Conservation (phyloP, 352 stramenopile genomes). For the Pythium coloratum region DNA sequence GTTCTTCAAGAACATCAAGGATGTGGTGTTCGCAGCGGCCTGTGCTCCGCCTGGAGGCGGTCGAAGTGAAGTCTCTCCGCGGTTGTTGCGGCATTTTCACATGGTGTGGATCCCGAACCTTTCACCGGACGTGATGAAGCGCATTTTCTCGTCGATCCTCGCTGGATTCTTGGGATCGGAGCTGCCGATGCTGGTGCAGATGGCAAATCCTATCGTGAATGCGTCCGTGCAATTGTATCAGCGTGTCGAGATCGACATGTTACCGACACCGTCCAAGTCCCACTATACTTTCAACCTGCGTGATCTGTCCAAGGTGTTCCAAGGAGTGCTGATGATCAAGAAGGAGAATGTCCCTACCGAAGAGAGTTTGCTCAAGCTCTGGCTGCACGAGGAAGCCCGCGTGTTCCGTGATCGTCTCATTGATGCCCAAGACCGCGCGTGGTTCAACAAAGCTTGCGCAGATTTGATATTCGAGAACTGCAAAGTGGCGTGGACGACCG, state of each 20-base stretch:
- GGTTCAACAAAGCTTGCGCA: constrained; percentile 84
- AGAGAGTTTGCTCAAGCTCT: constrained; percentile 83
- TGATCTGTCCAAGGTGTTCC: constrained; percentile 93
- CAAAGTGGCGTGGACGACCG: constrained; percentile 54
- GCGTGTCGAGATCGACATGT: constrained; percentile 85
- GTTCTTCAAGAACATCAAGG: constrained; percentile 92
- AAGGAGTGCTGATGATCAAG: constrained; percentile 92
- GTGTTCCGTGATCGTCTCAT: constrained; percentile 93
- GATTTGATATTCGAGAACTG: constrained; percentile 74
- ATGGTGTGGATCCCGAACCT: constrained; percentile 92
- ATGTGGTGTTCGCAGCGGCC: constrained; percentile 82
- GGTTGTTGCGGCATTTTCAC: constrained; percentile 89
- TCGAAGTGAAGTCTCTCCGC: constrained; percentile 83
- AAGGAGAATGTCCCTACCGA: constrained; percentile 70
- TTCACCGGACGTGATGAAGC: constrained; percentile 75
- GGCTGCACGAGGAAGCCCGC: constrained; percentile 90
- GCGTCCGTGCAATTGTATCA: constrained; percentile 90
- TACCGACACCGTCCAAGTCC: constrained; percentile 90
- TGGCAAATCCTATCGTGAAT: constrained; percentile 80
- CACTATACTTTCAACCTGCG: constrained; percentile 95
- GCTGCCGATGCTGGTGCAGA: constrained; percentile 67
- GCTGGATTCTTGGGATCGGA: constrained; percentile 78
- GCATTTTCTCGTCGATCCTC: constrained; percentile 91
- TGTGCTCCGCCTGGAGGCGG: constrained; percentile 88
- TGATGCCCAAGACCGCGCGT: constrained; percentile 78